These are phyloP conservation scores for Pichia nanzhaoensis DNA, from an alignment of 805 yeast species.

Conservation along the genomic window DNA sequence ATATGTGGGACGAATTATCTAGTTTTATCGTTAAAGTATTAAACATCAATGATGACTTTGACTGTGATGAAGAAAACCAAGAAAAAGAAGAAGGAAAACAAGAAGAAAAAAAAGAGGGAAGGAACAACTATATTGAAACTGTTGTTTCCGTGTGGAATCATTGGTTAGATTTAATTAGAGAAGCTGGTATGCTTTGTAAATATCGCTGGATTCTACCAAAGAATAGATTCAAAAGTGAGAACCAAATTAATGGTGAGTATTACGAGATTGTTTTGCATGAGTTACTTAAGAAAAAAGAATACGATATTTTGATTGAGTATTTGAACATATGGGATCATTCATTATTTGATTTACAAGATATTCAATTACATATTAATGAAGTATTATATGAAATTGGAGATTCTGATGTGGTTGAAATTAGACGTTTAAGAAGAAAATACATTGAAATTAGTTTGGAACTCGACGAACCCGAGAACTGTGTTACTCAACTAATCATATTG, in stretches of 20 bases:
- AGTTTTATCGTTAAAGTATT: slow-evolving; percentile 40
- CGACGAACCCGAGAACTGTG: slow-evolving; percentile 56
- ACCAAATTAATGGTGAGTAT: slow-evolving; percentile 29
- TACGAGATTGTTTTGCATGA: slow-evolving; percentile 44
- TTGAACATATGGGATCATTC: slow-evolving; percentile 52
- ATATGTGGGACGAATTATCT: slow-evolving; percentile 53
- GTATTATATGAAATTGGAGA: neutral
- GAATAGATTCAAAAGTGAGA: slow-evolving; percentile 14
- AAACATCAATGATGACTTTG: slow-evolving; percentile 17
- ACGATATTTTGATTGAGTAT: slow-evolving; percentile 34
- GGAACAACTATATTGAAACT: slow-evolving; percentile 17
- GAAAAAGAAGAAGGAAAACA: slow-evolving; percentile 19
- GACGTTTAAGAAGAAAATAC: slow-evolving; percentile 35
- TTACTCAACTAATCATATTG: slow-evolving; percentile 52
- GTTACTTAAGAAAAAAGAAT: slow-evolving; percentile 35
- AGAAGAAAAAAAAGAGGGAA: slow-evolving; percentile 18
- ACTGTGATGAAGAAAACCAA: no score
- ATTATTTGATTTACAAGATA: slow-evolving; percentile 42
- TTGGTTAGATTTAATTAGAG: slow-evolving; percentile 50
- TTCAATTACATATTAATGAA: slow-evolving; percentile 4
- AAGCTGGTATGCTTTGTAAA: slow-evolving; percentile 37
- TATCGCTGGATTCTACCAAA: slow-evolving; percentile 55
- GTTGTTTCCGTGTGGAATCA: slow-evolving; percentile 52
- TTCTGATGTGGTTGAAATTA: slow-evolving; percentile 6
- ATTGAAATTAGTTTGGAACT: slow-evolving; percentile 50